phyloP scores from a whole-genome alignment of 495 filamentous ascomycete genomes.

The Hypomontagnella submonticulosa region DNA sequence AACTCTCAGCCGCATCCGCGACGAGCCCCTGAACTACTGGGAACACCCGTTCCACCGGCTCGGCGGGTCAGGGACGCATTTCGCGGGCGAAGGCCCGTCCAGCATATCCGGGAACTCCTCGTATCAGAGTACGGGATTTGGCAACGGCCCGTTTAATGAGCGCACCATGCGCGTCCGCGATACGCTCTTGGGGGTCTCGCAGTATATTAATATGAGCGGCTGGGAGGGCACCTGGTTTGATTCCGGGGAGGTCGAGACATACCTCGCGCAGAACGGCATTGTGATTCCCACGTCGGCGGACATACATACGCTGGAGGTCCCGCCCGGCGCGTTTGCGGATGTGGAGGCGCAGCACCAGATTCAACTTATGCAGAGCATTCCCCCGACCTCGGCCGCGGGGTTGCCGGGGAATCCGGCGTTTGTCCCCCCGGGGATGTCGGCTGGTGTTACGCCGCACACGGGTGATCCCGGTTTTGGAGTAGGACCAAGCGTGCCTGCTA shows the following conservation, averaged over 20 bases:
- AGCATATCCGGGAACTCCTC: conserved; percentile 46
- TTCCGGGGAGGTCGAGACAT: conserved; percentile 76
- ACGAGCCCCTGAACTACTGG: conserved; percentile 68
- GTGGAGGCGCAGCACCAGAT: conserved; percentile 17
- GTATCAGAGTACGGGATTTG: conserved; percentile 55
- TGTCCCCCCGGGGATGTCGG: conserved; percentile 5
- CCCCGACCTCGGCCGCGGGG: conserved; percentile 11
- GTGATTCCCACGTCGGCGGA: conserved; percentile 63
- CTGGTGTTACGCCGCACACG: background rate
- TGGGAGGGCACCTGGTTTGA: conserved; percentile 80
- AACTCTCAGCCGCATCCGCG: conserved; percentile 51
- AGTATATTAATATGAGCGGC: conserved; percentile 58
- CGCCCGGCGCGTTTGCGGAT: conserved; percentile 48
- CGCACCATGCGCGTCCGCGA: conserved; percentile 47
- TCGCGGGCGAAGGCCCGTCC: conserved; percentile 51
- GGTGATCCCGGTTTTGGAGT: conserved; percentile 8
- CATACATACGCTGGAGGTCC: conserved; percentile 63
- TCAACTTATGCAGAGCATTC: conserved; percentile 15
- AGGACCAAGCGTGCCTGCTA: background rate
- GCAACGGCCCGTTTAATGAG: conserved; percentile 54
- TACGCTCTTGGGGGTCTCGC: conserved; percentile 45
- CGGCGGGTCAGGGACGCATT: conserved; percentile 76
- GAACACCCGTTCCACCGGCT: conserved; percentile 71
- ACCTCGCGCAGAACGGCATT: conserved; percentile 69
- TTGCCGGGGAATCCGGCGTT: conserved; percentile 7